These are phyloP conservation scores for Cladosporium sp. DNA, from an alignment of 2,329 filamentous ascomycete genomes.

Conservation along the genomic window DNA sequence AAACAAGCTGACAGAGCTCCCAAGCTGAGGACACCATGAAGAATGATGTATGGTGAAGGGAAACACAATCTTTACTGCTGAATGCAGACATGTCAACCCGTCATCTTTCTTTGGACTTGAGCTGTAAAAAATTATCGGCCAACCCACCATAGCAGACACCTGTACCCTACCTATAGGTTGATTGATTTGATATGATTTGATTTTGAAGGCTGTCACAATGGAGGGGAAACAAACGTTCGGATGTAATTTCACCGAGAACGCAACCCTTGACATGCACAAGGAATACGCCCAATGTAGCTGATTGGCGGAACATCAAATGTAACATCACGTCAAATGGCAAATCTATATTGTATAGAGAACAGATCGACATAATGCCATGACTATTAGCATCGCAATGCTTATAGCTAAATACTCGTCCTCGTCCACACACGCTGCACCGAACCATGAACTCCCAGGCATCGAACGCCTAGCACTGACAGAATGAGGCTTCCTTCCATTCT, in stretches of 20 bases:
- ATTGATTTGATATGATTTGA: too few relatives aligned
- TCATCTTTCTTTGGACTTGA: too few relatives aligned
- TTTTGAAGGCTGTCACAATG: too few relatives aligned
- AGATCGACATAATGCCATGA: background rate
- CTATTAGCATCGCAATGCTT: background rate
- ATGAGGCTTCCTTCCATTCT: background rate
- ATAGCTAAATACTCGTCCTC: background rate
- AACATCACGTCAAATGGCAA: background rate
- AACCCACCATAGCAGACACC: too few relatives aligned
- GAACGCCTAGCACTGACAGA: background rate
- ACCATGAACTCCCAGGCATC: background rate
- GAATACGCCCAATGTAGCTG: background rate
- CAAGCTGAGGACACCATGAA: too few relatives aligned
- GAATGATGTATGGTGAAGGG: too few relatives aligned
- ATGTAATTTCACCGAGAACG: background rate
- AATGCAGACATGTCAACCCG: too few relatives aligned
- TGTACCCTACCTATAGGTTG: too few relatives aligned
- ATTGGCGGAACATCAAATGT: constrained; percentile 3
- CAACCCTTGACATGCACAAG: background rate
- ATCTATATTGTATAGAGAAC: background rate
- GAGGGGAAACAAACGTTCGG: background rate
- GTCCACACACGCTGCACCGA: background rate
- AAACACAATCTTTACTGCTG: too few relatives aligned
- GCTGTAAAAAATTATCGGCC: too few relatives aligned
- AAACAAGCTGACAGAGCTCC: too few relatives aligned